Conservation (phyloP, 495 filamentous ascomycete species). For the Hypoxylon lenormandii region DNA sequence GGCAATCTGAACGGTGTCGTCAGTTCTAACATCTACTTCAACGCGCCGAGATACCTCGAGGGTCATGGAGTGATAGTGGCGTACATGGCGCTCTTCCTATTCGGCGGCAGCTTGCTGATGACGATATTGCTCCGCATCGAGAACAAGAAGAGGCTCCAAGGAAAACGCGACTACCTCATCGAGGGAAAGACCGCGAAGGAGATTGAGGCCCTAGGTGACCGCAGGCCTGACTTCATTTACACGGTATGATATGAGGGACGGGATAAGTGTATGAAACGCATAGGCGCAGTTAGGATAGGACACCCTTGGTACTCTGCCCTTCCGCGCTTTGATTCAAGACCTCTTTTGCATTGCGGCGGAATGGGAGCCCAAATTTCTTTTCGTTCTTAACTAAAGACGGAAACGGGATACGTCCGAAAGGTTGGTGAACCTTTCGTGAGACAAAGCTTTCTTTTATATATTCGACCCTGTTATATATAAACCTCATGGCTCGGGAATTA, state of each 20-base stretch:
- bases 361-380: neutral
- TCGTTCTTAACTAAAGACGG: neutral
- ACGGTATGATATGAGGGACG: constrained; percentile 60
- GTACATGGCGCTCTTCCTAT: constrained; percentile 63
- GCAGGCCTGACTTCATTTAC: constrained; percentile 82
- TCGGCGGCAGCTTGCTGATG: constrained; percentile 70
- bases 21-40: constrained; percentile 74
- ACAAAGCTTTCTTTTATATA: neutral
- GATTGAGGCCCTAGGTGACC: constrained; percentile 75
- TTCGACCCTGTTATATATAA: constrained; percentile 1
- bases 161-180: constrained; percentile 76
- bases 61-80: constrained; percentile 63
- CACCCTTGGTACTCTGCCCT: neutral
- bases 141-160: constrained; percentile 70
- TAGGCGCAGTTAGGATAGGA: neutral
- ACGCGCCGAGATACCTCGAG: constrained; percentile 58
- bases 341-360: constrained; percentile 1
- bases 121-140: constrained; percentile 72
- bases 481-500: neutral
- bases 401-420: neutral
- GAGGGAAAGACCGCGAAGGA: constrained; percentile 70
- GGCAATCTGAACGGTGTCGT: constrained; percentile 92
- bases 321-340: neutral
- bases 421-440: neutral
- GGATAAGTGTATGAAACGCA: neutral